These are phyloP conservation scores for Amesomyces nigricolor DNA, from an alignment of 2,329 filamentous ascomycete species.

Conservation along the genomic window DNA sequence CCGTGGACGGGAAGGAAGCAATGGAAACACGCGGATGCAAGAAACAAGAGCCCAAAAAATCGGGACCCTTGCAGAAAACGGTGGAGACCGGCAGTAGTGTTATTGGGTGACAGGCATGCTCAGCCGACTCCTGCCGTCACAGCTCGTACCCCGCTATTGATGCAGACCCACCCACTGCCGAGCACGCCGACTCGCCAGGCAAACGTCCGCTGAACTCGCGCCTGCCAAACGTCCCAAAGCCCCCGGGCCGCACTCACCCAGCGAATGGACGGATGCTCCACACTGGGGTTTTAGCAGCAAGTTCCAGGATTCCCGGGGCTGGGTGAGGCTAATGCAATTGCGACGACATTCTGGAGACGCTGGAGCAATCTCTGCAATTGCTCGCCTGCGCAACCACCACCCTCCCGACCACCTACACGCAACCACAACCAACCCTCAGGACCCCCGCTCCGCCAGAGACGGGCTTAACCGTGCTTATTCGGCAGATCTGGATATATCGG, in stretches of 20 bases:
- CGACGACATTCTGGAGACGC: conserved; percentile 22
- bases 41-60: no score
- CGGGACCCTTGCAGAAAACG: no score
- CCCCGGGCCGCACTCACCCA: not conserved
- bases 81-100: no score
- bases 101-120: no score
- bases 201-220: conserved; percentile 5
- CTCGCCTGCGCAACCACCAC: conserved; percentile 16
- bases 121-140: no score
- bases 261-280: conserved; percentile 15
- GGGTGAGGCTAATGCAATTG: conserved; percentile 20
- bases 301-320: conserved; percentile 10
- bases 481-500: not conserved
- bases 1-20: not conserved
- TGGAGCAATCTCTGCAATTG: conserved; percentile 21
- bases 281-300: conserved; percentile 14
- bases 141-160: no score
- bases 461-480: not conserved
- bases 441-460: conserved; percentile 5
- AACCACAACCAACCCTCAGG: not conserved
- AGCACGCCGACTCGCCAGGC: not conserved
- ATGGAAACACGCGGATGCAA: not conserved
- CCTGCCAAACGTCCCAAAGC: conserved; percentile 9
- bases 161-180: not conserved
- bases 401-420: conserved; percentile 3